phyloP scores from a whole-genome alignment of 345 rosid species.

The Eucalyptus sp. region DNA sequence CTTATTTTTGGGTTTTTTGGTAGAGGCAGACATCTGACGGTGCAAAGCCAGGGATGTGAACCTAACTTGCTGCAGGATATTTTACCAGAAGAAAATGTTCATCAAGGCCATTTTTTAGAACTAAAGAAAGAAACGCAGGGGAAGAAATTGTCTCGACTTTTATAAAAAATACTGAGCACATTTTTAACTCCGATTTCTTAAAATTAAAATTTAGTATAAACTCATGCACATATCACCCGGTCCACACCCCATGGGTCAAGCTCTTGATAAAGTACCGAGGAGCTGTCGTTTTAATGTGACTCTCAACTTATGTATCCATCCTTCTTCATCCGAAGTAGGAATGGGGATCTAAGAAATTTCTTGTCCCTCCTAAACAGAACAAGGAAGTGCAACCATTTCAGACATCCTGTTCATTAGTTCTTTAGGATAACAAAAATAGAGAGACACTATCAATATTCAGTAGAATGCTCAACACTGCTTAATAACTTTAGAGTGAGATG shows the following conservation, averaged over 20 bases:
- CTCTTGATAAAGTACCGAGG: neutral
- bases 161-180: neutral
- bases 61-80: neutral
- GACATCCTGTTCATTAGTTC: neutral
- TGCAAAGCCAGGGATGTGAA: neutral
- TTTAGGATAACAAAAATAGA: neutral
- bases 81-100: neutral
- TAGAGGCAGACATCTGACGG: neutral
- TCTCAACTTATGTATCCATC: neutral
- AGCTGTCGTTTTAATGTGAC: neutral
- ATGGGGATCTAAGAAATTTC: neutral
- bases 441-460: neutral
- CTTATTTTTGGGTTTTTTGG: neutral
- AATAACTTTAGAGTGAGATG: neutral
- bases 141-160: neutral
- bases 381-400: neutral
- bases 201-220: neutral
- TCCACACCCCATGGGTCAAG: neutral
- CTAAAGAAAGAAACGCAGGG: neutral
- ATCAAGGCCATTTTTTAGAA: neutral
- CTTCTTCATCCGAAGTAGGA: neutral
- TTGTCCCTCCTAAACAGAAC: neutral
- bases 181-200: neutral
- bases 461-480: neutral
- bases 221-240: neutral